phyloP scores from a whole-genome alignment of 768 basidiomycete genomes.

The Termitomyces heimii region DNA sequence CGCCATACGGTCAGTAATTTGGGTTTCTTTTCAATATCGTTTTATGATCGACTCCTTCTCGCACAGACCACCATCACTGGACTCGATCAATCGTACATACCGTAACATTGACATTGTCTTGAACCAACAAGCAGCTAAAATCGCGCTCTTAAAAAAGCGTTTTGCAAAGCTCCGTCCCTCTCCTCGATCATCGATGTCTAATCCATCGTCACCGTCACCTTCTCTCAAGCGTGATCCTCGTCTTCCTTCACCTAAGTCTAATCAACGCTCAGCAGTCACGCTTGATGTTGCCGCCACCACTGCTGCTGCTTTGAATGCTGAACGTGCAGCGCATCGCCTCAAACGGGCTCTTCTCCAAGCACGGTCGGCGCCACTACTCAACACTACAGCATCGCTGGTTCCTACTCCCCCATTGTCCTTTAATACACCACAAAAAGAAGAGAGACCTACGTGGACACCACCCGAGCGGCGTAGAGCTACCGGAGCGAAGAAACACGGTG shows the following conservation, averaged over 20 bases:
- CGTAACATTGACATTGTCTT: conserved; percentile 78
- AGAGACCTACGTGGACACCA: conserved; percentile 19
- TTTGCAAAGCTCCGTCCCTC: conserved; percentile 45
- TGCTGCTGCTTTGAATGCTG: conserved; percentile 77
- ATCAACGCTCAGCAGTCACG: conserved; percentile 35
- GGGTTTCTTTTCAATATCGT: background rate
- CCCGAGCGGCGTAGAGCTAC: conserved; percentile 27
- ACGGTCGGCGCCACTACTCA: conserved; percentile 63
- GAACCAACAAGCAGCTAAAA: conserved; percentile 50
- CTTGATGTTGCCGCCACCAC: conserved; percentile 69
- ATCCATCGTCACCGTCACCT: background rate
- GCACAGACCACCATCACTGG: conserved; percentile 73
- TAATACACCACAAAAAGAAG: conserved; percentile 28
- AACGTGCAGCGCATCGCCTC: conserved; percentile 63
- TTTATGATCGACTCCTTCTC: background rate
- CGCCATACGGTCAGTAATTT: conserved; percentile 49
- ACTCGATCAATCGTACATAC: conserved; percentile 79
- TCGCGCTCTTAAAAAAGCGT: conserved; percentile 46
- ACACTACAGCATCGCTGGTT: conserved; percentile 40
- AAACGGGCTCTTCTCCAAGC: conserved; percentile 60
- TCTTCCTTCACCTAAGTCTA: conserved; percentile 31
- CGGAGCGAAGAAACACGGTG: conserved; percentile 31
- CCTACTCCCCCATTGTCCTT: conserved; percentile 30
- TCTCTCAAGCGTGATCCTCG: conserved; percentile 32
- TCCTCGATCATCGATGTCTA: background rate